Percentiles rank a stretch among this genome's conserved stretches.
Conservation (phyloP, 441 rosid genomes). For the Flueggea neowawraea region DNA sequence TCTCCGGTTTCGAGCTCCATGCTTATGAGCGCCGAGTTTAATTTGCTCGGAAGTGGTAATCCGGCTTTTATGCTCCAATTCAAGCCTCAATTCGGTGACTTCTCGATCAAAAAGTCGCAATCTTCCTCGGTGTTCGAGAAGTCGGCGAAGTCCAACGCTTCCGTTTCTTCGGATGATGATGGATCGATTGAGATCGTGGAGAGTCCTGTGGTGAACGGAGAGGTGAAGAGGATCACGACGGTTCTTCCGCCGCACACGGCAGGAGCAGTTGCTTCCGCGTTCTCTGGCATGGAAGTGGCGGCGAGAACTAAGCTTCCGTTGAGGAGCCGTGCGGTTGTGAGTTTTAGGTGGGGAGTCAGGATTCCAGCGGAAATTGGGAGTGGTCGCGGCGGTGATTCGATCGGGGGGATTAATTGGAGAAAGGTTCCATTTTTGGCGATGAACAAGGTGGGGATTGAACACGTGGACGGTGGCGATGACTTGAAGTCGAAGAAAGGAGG, state of each 20-base stretch:
- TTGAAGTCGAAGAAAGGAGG: constrained; percentile 19
- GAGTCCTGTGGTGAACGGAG: constrained; percentile 30
- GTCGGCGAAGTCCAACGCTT: constrained; percentile 22
- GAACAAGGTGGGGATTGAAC: constrained; percentile 87
- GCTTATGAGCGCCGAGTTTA: constrained; percentile 90
- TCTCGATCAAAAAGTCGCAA: constrained; percentile 76
- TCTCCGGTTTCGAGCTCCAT: constrained; percentile 64
- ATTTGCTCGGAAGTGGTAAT: constrained; percentile 50
- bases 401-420: constrained; percentile 43
- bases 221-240: constrained; percentile 27
- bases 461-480: constrained; percentile 33
- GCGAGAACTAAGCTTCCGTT: constrained; percentile 71
- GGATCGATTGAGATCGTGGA: constrained; percentile 69
- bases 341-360: constrained; percentile 88
- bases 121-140: constrained; percentile 16
- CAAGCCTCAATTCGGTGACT: constrained; percentile 83
- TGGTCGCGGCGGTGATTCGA: constrained; percentile 22
- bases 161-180: constrained; percentile 35
- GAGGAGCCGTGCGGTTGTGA: constrained; percentile 54
- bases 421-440: constrained; percentile 74
- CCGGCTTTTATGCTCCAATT: constrained; percentile 83
- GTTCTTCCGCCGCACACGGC: constrained; percentile 37
- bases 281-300: constrained; percentile 62
- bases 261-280: constrained; percentile 36
- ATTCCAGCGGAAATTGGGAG: constrained; percentile 53